Conservation (phyloP, 2,329 filamentous ascomycete species). For the Fusarium sublunatum region DNA sequence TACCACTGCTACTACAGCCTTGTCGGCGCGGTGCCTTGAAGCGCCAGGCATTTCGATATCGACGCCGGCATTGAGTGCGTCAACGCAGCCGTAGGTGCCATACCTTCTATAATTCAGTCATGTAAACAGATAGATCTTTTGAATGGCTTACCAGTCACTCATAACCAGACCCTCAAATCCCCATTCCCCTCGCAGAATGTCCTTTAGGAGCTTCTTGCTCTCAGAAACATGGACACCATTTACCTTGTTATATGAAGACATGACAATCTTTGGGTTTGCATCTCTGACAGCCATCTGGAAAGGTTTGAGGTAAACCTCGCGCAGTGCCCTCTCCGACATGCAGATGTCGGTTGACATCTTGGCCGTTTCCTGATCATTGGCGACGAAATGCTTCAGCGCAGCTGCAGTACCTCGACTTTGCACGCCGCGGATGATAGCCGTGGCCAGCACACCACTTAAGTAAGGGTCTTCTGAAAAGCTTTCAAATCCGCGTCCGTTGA, state of each 20-base stretch:
- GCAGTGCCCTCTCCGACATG: conserved; percentile 64
- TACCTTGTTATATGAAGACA: conserved; percentile 68
- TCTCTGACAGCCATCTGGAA: conserved; percentile 71
- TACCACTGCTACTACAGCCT: conserved; percentile 12
- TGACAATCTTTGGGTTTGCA: conserved; percentile 64
- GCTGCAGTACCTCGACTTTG: conserved; percentile 49
- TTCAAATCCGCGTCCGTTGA: conserved; percentile 73
- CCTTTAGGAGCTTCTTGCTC: conserved; percentile 5
- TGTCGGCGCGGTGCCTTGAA: conserved; percentile 13
- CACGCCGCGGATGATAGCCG: conserved; percentile 48
- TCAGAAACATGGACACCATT: conserved; percentile 33
- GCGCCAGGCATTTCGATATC: conserved; percentile 32
- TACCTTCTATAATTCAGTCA: conserved; percentile 3
- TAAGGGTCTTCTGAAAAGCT: conserved; percentile 67
- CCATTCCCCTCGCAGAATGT: conserved; percentile 27
- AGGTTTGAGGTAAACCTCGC: conserved; percentile 72
- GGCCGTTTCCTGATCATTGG: conserved; percentile 62
- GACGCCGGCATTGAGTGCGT: conserved; percentile 19
- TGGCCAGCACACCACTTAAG: conserved; percentile 40
- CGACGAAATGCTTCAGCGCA: conserved; percentile 51
- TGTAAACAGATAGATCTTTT: accelerated
- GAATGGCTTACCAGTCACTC: conserved; percentile 29
- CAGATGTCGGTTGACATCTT: conserved; percentile 60
- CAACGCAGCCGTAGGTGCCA: conserved; percentile 24
- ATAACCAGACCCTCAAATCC: conserved; percentile 20